Percentiles rank a stretch among this genome's conserved stretches.
Evolutionary conservation across 2,329 filamentous ascomycete genomes (phyloP).

Genomic region (Alternaria viburni): DNA sequence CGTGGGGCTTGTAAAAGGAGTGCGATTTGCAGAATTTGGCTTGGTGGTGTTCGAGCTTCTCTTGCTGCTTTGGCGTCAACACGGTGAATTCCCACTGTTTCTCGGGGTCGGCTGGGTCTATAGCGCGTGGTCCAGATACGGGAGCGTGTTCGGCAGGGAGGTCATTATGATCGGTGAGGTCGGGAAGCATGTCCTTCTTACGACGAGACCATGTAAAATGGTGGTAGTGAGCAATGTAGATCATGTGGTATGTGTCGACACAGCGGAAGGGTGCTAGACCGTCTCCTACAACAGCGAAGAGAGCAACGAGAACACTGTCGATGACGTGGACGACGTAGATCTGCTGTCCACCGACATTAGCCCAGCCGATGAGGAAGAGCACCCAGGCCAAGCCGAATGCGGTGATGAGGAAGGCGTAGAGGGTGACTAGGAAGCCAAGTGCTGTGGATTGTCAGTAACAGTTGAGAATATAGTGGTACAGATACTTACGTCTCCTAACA

Average conservation of each 20-base stretch:
- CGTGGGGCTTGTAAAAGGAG: slow-evolving; percentile 88
- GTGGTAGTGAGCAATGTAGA: slow-evolving; percentile 77
- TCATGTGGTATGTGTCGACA: slow-evolving; percentile 88
- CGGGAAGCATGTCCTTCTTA: slow-evolving; percentile 65
- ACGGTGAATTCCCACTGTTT: slow-evolving; percentile 63
- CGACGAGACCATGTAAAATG: slow-evolving; percentile 69
- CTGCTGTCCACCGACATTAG: slow-evolving; percentile 77
- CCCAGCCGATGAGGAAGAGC: slow-evolving; percentile 88
- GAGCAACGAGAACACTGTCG: slow-evolving; percentile 65
- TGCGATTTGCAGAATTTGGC: slow-evolving; percentile 81
- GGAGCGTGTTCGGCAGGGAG: slow-evolving; percentile 59
- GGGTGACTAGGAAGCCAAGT: slow-evolving; percentile 80
- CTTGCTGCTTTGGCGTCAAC: slow-evolving; percentile 69
- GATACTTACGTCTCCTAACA: slow-evolving; percentile 67
- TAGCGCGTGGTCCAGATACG: slow-evolving; percentile 50
- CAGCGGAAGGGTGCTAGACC: slow-evolving; percentile 72
- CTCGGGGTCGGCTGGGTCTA: slow-evolving; percentile 42
- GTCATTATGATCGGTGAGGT: slow-evolving; percentile 72
- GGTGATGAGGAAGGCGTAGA: slow-evolving; percentile 83
- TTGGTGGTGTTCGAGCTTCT: slow-evolving; percentile 76
- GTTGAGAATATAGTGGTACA: not conserved
- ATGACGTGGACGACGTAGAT: slow-evolving; percentile 63
- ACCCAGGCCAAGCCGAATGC: slow-evolving; percentile 88
- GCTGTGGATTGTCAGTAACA: slow-evolving; percentile 51
- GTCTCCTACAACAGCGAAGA: slow-evolving; percentile 69